Evolutionary conservation across 2,329 filamentous ascomycete genomes (phyloP).

Genomic region (Aureobasidium sp.): DNA sequence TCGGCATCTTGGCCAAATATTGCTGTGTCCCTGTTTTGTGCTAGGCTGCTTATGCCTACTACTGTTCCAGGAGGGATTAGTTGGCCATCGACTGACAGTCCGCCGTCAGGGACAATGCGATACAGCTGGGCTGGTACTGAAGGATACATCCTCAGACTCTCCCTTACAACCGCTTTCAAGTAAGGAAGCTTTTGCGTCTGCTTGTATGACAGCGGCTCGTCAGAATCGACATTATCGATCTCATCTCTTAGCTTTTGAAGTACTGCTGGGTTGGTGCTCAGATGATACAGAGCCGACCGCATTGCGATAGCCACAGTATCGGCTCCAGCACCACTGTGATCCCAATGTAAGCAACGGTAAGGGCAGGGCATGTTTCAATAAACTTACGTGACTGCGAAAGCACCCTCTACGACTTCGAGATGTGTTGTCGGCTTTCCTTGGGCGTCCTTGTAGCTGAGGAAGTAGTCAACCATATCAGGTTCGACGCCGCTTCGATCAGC

Average conservation of each 20-base stretch:
- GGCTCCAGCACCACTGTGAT: constrained; percentile 12
- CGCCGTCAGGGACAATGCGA: constrained; percentile 27
- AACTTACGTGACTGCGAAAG: constrained; percentile 10
- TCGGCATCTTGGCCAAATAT: constrained; percentile 64
- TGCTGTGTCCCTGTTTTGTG: constrained; percentile 59
- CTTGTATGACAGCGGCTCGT: neutral
- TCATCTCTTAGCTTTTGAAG: neutral
- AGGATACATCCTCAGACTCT: neutral
- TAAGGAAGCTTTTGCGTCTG: constrained; percentile 25
- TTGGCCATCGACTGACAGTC: constrained; percentile 8
- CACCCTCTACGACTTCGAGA: constrained; percentile 17
- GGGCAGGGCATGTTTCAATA: neutral
- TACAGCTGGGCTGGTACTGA: neutral
- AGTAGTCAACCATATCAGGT: constrained; percentile 19
- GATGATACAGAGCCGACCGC: neutral
- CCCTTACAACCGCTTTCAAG: constrained; percentile 3
- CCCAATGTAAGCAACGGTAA: neutral
- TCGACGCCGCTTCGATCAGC: neutral
- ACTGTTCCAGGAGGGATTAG: constrained; percentile 20
- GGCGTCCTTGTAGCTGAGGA: constrained; percentile 13
- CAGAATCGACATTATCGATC: neutral
- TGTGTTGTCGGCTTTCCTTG: constrained; percentile 10
- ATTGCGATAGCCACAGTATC: constrained; percentile 15
- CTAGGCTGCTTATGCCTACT: constrained; percentile 30
- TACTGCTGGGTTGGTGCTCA: neutral